Conservation (phyloP, 768 basidiomycete genomes). For the Rhodotorula kratochvilovae region DNA sequence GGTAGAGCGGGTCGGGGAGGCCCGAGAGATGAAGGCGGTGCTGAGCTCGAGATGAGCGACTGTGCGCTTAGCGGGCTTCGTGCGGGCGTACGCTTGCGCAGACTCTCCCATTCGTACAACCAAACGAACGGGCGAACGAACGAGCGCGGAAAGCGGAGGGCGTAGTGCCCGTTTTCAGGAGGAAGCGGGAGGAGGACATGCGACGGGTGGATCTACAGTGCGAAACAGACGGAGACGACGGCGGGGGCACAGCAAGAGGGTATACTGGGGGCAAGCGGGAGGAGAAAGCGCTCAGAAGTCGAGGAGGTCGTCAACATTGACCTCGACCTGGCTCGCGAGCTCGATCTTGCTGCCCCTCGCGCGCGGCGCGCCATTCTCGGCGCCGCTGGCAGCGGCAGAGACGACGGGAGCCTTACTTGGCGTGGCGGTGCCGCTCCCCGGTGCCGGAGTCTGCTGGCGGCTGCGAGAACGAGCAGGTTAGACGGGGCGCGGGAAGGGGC, state of each 20-base stretch:
- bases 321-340: conserved; percentile 22
- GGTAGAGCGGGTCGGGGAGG: background rate
- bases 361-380: background rate
- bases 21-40: background rate
- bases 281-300: conserved; percentile 12
- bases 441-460: conserved; percentile 19
- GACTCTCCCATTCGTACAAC: too few relatives aligned
- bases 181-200: background rate
- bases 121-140: too few relatives aligned
- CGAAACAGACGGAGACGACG: background rate
- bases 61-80: too few relatives aligned
- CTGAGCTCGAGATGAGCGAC: background rate
- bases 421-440: background rate
- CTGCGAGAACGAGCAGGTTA: background rate
- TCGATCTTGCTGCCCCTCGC: conserved; percentile 26
- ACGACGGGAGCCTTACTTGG: background rate
- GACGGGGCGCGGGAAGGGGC: too few relatives aligned
- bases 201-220: background rate
- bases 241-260: background rate
- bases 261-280: background rate
- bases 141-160: too few relatives aligned
- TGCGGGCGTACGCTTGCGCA: too few relatives aligned
- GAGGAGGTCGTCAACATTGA: conserved; percentile 23
- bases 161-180: too few relatives aligned
- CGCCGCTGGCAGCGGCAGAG: background rate